Evolutionary conservation across 495 filamentous ascomycete genomes (phyloP), one percentile per base, ranked within the genome.

Genomic region (Aspergillus nidulans): DNA sequence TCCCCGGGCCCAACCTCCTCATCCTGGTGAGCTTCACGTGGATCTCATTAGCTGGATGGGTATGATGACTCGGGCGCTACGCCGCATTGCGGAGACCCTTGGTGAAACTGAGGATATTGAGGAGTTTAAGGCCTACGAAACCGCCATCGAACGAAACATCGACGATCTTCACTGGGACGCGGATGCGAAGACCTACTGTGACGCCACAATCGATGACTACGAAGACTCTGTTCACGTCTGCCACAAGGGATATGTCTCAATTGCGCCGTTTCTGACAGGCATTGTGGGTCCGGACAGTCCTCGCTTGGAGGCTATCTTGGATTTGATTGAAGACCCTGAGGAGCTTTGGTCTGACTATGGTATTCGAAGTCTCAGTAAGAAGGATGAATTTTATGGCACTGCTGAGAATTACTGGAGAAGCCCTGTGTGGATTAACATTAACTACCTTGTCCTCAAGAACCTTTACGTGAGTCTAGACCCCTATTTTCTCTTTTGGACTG

Each of bases 401-500:
- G 90, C 77, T 3, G 94, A 98, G 77, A 96, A 98, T 61, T 98
- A 98, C 74, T 98, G 94, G 94, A 78, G 91, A 49, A 90, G 91
- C 52, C 94, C 94, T 6, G 78, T 98, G 4, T 98, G 94, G 94
- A 88, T 98, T 56, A 96, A 96, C 61, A 95, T 98, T 53, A 98
- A 98, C 68, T 97, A 96, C 63, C 75, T 98, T 51, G 86, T 88
- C 36, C 77, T 97, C 50, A 80, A 82, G 59, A 82, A 88, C 63
- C 81, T 98, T n/a, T 77, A 89, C 49, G 92, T 96, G 80, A 71
- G 87, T 80, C 15, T 43, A 45, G 4, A 18, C 4, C n/a, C 4
- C 13, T 4, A 8, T 9, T 18, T 41, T 52, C 43, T 45, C 47
- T 18, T 47, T 36, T 53, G 28, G 56, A 48, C 5, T 3, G 21